These are phyloP conservation scores for Paraleonurus japonicus DNA, from an alignment of 257 asterid species.

Conservation along the genomic window DNA sequence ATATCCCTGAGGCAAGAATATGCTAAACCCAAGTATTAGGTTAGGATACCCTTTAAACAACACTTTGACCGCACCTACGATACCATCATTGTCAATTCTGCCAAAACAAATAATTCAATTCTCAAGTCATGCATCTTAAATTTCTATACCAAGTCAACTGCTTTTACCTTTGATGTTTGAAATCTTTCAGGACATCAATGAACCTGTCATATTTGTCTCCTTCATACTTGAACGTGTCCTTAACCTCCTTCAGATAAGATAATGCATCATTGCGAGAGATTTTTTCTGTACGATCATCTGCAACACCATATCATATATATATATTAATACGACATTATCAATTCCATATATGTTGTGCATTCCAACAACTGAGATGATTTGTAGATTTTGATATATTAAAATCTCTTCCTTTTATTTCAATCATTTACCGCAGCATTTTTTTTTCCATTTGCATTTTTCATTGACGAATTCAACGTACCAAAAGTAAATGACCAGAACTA, in stretches of 20 bases:
- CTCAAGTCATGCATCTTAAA: no score
- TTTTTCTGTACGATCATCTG: constrained; percentile 35
- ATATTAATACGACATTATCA: no score
- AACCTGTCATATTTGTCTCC: constrained; percentile 55
- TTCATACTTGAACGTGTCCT: constrained; percentile 61
- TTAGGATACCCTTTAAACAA: constrained; percentile 65
- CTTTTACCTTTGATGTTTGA: constrained; percentile 32
- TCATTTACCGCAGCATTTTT: no score
- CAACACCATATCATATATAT: no score
- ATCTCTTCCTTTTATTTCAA: no score
- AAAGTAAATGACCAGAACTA: no score
- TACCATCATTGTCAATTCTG: constrained; percentile 57
- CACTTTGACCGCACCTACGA: constrained; percentile 54
- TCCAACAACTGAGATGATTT: no score
- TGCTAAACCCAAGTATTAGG: constrained; percentile 63
- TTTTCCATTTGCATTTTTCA: no score
- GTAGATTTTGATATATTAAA: no score
- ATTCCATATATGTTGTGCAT: no score
- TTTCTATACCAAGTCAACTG: no score
- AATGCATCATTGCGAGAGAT: constrained; percentile 55
- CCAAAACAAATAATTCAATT: constrained; percentile 23
- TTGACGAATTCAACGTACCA: no score
- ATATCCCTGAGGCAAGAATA: constrained; percentile 68
- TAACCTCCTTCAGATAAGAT: constrained; percentile 52
- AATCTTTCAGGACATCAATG: constrained; percentile 69